A percentile compares a stretch with the other conserved stretches of the same genome.
Conservation (phyloP, 2,329 filamentous ascomycete species). For the Zymoseptoria crescenta region DNA sequence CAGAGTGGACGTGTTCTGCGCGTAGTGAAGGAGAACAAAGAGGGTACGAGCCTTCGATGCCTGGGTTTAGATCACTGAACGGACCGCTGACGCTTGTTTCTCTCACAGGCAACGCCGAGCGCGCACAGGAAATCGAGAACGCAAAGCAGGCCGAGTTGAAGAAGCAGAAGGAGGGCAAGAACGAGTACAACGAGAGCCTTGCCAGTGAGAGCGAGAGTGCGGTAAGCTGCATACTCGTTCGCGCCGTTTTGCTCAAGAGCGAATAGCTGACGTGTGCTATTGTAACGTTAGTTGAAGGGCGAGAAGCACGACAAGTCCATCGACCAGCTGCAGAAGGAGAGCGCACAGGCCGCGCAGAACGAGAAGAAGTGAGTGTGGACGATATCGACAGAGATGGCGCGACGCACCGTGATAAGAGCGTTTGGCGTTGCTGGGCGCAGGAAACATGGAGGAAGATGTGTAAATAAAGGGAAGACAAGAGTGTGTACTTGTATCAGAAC, state of each 20-base stretch:
- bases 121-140: constrained; percentile 38
- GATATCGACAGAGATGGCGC: not conserved
- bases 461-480: not conserved
- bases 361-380: constrained; percentile 14
- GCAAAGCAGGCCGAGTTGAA: constrained; percentile 56
- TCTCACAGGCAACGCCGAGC: constrained; percentile 35
- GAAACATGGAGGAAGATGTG: not conserved
- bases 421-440: not conserved
- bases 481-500: not conserved
- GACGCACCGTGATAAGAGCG: not conserved
- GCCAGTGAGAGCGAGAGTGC: constrained; percentile 73
- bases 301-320: constrained; percentile 28
- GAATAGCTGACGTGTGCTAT: not conserved
- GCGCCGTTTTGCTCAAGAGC: not conserved
- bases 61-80: not conserved
- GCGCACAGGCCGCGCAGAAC: constrained; percentile 25
- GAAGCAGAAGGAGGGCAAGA: constrained; percentile 51
- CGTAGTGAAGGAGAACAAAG: constrained; percentile 38
- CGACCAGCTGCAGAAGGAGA: constrained; percentile 29
- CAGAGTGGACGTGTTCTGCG: constrained; percentile 30
- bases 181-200: constrained; percentile 69
- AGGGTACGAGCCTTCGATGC: constrained; percentile 30
- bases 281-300: constrained; percentile 27
- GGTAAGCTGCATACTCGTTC: constrained; percentile 38
- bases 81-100: not conserved